A percentile compares a stretch with the other conserved stretches of the same genome.
Conservation (phyloP, 495 filamentous ascomycete genomes). For the Thozetella sp. region DNA sequence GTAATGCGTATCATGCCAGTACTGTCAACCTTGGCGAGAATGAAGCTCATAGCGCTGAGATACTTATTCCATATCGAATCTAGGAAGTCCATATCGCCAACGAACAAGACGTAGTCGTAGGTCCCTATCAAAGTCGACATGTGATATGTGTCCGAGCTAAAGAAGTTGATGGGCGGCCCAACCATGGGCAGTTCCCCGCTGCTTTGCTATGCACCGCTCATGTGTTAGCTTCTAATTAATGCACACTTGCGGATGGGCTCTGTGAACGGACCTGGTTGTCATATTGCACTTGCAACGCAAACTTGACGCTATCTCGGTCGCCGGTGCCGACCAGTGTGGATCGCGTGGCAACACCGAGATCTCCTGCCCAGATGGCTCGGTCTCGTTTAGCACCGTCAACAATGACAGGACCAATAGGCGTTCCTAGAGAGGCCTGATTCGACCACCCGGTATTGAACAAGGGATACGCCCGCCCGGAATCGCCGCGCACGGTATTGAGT, state of each 20-base stretch:
- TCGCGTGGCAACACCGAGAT: constrained; percentile 61
- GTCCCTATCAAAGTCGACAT: constrained; percentile 62
- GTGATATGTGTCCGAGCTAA: constrained; percentile 61
- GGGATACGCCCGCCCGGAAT: constrained; percentile 56
- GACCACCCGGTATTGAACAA: constrained; percentile 52
- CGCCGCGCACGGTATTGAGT: constrained; percentile 54
- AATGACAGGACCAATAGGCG: constrained; percentile 32
- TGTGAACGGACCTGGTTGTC: constrained; percentile 43
- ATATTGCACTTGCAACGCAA: constrained; percentile 62
- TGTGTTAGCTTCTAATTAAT: not conserved
- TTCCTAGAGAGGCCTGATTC: constrained; percentile 49
- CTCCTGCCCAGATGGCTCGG: constrained; percentile 58
- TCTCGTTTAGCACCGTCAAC: constrained; percentile 61
- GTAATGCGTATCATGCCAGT: constrained; percentile 55
- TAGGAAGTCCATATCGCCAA: constrained; percentile 52
- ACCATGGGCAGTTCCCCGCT: constrained; percentile 38
- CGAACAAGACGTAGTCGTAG: constrained; percentile 61
- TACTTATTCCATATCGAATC: constrained; percentile 50
- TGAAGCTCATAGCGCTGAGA: constrained; percentile 51
- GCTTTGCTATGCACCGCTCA: not conserved
- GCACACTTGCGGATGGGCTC: not conserved
- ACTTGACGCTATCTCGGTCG: constrained; percentile 60
- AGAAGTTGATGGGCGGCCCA: constrained; percentile 57
- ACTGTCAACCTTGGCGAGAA: constrained; percentile 50
- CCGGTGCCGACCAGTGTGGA: constrained; percentile 58